Evolutionary conservation across 78 protist species (phyloP).

Genomic region (Dictyostelium capitatum): DNA sequence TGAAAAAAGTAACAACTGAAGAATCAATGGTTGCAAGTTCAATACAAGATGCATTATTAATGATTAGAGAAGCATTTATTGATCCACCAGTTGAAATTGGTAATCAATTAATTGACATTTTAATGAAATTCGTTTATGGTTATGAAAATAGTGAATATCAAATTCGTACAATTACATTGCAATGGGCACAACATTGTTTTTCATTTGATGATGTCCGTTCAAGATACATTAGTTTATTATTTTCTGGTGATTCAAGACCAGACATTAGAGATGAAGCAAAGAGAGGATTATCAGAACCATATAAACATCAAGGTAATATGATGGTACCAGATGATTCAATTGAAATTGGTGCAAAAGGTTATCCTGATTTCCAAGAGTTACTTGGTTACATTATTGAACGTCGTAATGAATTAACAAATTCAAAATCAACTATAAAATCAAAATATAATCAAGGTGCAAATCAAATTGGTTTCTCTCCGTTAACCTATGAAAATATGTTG

Average conservation of each 20-base stretch:
- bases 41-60: slow-evolving; percentile 44
- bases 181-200: slow-evolving; percentile 83
- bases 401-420: background rate
- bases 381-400: slow-evolving; percentile 2
- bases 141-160: slow-evolving; percentile 23
- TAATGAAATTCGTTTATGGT: background rate
- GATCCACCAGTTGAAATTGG: background rate
- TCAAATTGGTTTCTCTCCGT: slow-evolving; percentile 41
- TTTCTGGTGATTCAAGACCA: slow-evolving; percentile 62
- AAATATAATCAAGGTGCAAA: slow-evolving; percentile 42
- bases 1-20: slow-evolving; percentile 30
- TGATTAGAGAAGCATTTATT: slow-evolving; percentile 67
- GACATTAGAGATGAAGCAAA: slow-evolving; percentile 67
- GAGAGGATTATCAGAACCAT: slow-evolving; percentile 59
- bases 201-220: slow-evolving; percentile 47
- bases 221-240: slow-evolving; percentile 52
- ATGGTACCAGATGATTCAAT: slow-evolving; percentile 21
- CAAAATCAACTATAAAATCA: background rate
- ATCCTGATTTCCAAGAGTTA: slow-evolving; percentile 37
- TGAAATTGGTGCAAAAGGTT: background rate
- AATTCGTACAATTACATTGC: slow-evolving; percentile 16
- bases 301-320: slow-evolving; percentile 64
- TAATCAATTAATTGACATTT: background rate
- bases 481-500: slow-evolving; percentile 50
- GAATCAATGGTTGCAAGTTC: slow-evolving; percentile 41